Evolutionary conservation across 306 rosid genomes (phyloP).

Genomic region (Nissolia schottii): DNA sequence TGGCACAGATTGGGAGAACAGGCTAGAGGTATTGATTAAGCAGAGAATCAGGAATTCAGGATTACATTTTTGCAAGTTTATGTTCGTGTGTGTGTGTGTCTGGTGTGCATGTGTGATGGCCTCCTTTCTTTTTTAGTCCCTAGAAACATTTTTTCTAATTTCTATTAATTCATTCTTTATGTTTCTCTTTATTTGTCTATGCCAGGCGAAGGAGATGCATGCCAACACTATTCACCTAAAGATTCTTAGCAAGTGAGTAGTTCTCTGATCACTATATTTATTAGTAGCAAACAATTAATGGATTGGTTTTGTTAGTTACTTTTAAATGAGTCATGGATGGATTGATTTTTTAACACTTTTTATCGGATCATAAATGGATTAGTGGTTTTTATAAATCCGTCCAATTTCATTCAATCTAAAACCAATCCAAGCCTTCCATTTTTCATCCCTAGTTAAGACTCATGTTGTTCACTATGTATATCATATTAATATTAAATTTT

Average conservation of each 20-base stretch:
- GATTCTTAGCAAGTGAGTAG: slow-evolving; percentile 80
- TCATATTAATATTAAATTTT: background rate
- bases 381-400: background rate
- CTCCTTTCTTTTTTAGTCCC: background rate
- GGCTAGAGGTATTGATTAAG: slow-evolving; percentile 65
- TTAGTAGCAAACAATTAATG: no score
- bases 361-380: background rate
- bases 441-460: background rate
- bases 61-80: background rate
- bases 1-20: slow-evolving; percentile 92
- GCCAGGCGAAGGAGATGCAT: slow-evolving; percentile 82
- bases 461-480: background rate
- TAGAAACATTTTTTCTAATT: background rate
- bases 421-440: background rate
- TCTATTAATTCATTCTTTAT: slow-evolving; percentile 23
- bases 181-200: slow-evolving; percentile 10
- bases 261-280: background rate
- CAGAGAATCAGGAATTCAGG: slow-evolving; percentile 1
- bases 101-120: background rate
- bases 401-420: background rate
- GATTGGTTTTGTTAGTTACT: no score
- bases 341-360: background rate
- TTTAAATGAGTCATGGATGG: no score
- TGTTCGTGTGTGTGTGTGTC: background rate
- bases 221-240: slow-evolving; percentile 71